A percentile compares a stretch with the other conserved stretches of the same genome.
phyloP scores from a whole-genome alignment of 2,329 filamentous ascomycete species.

The Botryotinia globosa region DNA sequence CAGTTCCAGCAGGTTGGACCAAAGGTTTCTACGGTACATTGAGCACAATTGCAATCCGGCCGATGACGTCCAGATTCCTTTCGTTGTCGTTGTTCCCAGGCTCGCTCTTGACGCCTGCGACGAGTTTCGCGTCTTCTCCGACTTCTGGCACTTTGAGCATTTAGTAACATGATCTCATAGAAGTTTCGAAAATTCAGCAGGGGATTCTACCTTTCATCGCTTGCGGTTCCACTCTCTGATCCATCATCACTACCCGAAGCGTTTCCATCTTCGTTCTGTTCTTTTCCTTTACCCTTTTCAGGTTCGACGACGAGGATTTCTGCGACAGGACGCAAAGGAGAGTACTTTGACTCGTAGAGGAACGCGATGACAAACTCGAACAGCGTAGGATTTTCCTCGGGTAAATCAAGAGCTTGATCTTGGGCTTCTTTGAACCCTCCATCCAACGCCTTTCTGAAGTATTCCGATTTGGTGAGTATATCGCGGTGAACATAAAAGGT shows the following conservation, averaged over 20 bases:
- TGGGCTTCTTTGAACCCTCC: constrained; percentile 48
- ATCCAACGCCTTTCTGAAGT: constrained; percentile 49
- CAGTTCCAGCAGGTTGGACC: constrained; percentile 46
- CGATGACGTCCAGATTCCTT: constrained; percentile 48
- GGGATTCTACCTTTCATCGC: constrained; percentile 40
- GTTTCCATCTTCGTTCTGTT: constrained; percentile 34
- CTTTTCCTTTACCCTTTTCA: constrained; percentile 47
- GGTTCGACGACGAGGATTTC: constrained; percentile 31
- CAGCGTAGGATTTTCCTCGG: constrained; percentile 50
- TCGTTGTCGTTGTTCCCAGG: constrained; percentile 42
- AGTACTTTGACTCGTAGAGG: constrained; percentile 48
- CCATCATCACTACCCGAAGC: constrained; percentile 33
- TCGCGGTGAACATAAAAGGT: constrained; percentile 49
- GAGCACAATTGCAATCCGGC: constrained; percentile 45
- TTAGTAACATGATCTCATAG: constrained; percentile 15
- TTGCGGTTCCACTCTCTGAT: constrained; percentile 39
- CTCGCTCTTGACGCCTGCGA: constrained; percentile 40
- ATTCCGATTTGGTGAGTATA: constrained; percentile 47
- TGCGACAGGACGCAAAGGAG: constrained; percentile 46
- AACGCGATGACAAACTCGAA: constrained; percentile 53
- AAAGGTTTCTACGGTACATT: constrained; percentile 39
- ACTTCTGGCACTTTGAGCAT: constrained; percentile 34
- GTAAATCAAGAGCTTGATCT: constrained; percentile 48
- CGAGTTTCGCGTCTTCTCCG: constrained; percentile 39
- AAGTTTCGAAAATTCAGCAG: not conserved